phyloP scores from a whole-genome alignment of 768 basidiomycete genomes.

The Agrocybe pediades region DNA sequence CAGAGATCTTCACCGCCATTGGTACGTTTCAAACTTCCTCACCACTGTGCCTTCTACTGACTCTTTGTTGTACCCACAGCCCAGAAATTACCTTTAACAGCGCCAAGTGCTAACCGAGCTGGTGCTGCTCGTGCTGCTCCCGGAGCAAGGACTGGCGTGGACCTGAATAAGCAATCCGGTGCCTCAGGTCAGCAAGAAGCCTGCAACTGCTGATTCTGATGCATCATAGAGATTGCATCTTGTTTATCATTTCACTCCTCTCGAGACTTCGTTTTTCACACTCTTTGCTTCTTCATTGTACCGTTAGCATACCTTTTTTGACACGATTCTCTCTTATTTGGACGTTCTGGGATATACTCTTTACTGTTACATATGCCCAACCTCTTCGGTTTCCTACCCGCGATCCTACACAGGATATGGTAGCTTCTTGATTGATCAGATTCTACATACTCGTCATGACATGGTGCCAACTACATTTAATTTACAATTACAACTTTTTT shows the following conservation, averaged over 20 bases:
- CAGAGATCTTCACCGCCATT: conserved; percentile 84
- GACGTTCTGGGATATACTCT: conserved; percentile 40
- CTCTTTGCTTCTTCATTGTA: conserved; percentile 31
- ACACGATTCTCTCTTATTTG: conserved; percentile 28
- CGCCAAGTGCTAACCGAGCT: conserved; percentile 64
- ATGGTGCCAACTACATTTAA: conserved; percentile 22
- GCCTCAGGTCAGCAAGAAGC: conserved; percentile 57
- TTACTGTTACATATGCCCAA: conserved; percentile 10
- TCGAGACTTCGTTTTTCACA: conserved; percentile 13
- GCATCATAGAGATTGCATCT: too few relatives aligned
- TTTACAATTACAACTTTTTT: conserved; percentile 10
- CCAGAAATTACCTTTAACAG: conserved; percentile 86
- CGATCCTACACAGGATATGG: background rate
- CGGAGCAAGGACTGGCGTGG: conserved; percentile 66
- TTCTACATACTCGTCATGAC: conserved; percentile 22
- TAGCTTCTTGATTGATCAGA: background rate
- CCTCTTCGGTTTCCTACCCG: background rate
- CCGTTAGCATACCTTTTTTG: conserved; percentile 27
- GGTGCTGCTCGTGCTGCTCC: conserved; percentile 54
- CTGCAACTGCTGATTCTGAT: conserved; percentile 72
- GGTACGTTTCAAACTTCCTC: conserved; percentile 41
- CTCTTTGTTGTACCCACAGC: conserved; percentile 42
- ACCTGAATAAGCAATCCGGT: conserved; percentile 71
- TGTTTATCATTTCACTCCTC: conserved; percentile 1
- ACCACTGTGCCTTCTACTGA: conserved; percentile 2